These are phyloP conservation scores for Acorus calamus DNA, from an alignment of 106 monocot species.

Conservation along the genomic window DNA sequence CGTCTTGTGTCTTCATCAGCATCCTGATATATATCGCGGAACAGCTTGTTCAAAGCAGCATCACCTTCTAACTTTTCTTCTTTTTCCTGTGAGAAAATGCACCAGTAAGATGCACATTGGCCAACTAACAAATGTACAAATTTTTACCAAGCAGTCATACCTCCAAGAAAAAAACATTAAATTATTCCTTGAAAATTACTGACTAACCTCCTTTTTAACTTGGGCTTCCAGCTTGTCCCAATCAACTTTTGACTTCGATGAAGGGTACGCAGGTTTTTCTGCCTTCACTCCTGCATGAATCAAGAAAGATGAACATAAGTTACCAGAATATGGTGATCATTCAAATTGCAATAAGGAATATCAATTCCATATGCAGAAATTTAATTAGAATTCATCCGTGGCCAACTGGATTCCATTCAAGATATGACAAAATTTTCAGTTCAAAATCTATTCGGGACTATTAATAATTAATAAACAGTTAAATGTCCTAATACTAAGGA, in stretches of 20 bases:
- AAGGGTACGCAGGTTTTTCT: slow-evolving; percentile 63
- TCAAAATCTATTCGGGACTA: too few species aligned
- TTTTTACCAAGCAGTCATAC: too few species aligned
- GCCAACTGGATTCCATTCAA: too few species aligned
- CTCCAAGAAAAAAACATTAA: too few species aligned
- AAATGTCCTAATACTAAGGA: too few species aligned
- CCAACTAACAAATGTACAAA: neutral
- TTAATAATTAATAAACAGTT: too few species aligned
- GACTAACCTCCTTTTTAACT: slow-evolving; percentile 80
- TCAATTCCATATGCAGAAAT: too few species aligned
- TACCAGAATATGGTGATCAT: too few species aligned
- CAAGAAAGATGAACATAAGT: too few species aligned
- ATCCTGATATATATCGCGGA: slow-evolving; percentile 76
- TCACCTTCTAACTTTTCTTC: slow-evolving; percentile 94
- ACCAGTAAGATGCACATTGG: neutral
- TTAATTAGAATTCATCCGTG: too few species aligned
- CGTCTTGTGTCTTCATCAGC: slow-evolving; percentile 88
- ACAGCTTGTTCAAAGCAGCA: slow-evolving; percentile 86
- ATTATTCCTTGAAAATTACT: neutral
- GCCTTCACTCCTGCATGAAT: slow-evolving; percentile 15
- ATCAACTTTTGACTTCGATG: slow-evolving; percentile 76
- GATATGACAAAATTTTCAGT: too few species aligned
- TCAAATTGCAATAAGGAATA: too few species aligned
- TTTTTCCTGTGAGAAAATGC: slow-evolving; percentile 48
- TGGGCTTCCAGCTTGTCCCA: slow-evolving; percentile 93